Base-by-base conservation (phyloP, 768 basidiomycete genomes). In the Daedaleopsis nitida region DNA sequence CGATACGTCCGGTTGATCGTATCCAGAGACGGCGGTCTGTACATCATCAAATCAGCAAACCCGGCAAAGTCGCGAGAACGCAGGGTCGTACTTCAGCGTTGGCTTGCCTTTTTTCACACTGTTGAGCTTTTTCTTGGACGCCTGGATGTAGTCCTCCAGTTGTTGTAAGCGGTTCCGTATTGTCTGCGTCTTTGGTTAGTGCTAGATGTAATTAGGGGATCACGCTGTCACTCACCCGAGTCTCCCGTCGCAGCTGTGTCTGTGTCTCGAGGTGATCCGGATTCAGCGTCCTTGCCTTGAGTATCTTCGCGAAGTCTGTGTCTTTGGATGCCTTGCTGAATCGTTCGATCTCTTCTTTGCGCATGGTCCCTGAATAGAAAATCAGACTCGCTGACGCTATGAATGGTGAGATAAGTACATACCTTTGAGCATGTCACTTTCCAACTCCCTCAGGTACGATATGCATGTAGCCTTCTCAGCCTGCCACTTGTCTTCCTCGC, bases 241-340 rank as follows among this genome's bases (percentile, higher is more conserved):
- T 85, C 63, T 81, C 79, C 65, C 87, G 84, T 35, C 94, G 81
- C 27, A 98, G 76, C 57, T 87, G 85, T 1, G 80, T 83, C 70
- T 96, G 95, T 1, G 85, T 88, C 70, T 96, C 94, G 14, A 87
- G 79, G 69, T 94, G 89, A 68, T 98, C 94, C 0, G 96, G 94
- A 13, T 89, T 89, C 19, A 68, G 65, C 62, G 76, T 74, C 34
- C 71, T 74, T 13, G 74, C 70, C 65, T 80, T 82, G 24, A 76
- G 73, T 69, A 74, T 81, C 24, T 77, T 80, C 11, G 72, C 77
- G 71, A 96, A 92, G 57, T 89, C 89, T 3, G 85, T 81, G 69
- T 98, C 94, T 34, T 80, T 81, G 61, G 86, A 85, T 1, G 94
- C 94, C 66, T 84, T 86, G 57, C 87, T 80, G 72, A 93, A 95